phyloP scores from a whole-genome alignment of 148 eudicot genomes.

The Spergularia marina region DNA sequence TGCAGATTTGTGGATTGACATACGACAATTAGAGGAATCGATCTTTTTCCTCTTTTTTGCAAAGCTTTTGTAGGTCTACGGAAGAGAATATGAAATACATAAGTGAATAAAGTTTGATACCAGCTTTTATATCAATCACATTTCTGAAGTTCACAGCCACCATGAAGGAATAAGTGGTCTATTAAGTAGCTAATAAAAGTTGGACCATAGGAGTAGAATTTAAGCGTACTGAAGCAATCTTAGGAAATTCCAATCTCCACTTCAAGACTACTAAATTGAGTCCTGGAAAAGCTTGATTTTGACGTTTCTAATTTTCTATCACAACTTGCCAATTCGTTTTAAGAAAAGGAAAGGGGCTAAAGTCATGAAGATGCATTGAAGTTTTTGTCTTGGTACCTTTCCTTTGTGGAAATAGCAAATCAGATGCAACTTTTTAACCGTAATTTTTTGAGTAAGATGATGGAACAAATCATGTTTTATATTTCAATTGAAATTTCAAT shows the following conservation, averaged over 20 bases:
- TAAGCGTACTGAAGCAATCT: conserved; percentile 9
- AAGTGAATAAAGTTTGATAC: background rate
- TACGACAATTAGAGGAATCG: conserved; percentile 22
- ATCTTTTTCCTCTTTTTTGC: conserved; percentile 20
- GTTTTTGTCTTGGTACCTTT: conserved; percentile 14
- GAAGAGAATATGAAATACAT: background rate
- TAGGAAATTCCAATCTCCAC: conserved; percentile 11
- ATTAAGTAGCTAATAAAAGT: background rate
- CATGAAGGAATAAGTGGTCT: background rate
- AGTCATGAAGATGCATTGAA: background rate
- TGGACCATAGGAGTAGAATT: background rate
- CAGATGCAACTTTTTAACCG: background rate
- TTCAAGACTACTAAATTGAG: background rate
- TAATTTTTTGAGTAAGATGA: background rate
- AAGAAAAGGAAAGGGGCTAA: background rate
- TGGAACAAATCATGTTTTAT: too few species aligned
- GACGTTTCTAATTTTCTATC: background rate
- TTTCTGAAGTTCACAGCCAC: conserved; percentile 7
- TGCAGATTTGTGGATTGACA: conserved; percentile 18
- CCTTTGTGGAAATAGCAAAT: conserved; percentile 18
- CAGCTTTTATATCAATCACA: conserved; percentile 13
- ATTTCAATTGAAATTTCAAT: too few species aligned
- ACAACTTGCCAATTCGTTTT: background rate
- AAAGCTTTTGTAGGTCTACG: background rate
- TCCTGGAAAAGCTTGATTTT: conserved; percentile 19